Evolutionary conservation across 169 alveolate genomes (phyloP).

Genomic region (Eimeria maxima): DNA sequence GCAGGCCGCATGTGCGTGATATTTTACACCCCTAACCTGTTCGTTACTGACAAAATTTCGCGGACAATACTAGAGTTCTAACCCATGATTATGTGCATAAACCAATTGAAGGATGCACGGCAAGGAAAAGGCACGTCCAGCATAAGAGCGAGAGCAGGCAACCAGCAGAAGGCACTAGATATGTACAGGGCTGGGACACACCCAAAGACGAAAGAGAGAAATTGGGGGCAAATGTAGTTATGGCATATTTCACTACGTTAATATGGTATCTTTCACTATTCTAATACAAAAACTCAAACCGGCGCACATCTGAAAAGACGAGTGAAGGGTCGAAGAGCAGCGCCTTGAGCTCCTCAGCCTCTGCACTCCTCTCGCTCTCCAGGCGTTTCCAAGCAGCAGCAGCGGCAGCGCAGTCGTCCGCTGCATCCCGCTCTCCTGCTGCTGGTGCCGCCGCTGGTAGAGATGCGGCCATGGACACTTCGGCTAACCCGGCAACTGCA

Average conservation of each 20-base stretch:
- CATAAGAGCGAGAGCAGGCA: neutral
- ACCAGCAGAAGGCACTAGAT: neutral
- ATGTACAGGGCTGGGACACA: neutral
- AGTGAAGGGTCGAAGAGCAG: conserved; percentile 74
- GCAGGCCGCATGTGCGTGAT: no score
- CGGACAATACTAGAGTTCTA: neutral
- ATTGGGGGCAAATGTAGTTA: neutral
- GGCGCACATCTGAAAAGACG: conserved; percentile 73
- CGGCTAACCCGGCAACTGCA: conserved; percentile 16
- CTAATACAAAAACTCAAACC: neutral
- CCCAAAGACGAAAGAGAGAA: neutral
- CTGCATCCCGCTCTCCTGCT: neutral
- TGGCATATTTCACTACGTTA: neutral
- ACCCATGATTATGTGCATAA: neutral
- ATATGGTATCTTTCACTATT: neutral
- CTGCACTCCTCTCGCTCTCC: neutral
- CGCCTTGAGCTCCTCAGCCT: conserved; percentile 63
- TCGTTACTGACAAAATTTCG: neutral
- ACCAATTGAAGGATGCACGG: neutral
- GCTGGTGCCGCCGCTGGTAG: neutral
- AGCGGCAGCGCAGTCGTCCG: neutral
- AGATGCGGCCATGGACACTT: conserved; percentile 12
- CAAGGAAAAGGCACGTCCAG: neutral
- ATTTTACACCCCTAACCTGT: no score
- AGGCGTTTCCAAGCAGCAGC: conserved; percentile 47